A percentile compares a stretch with the other conserved stretches of the same genome.
Conservation (phyloP, 495 filamentous ascomycete species). For the Aeminium ludgeri region DNA sequence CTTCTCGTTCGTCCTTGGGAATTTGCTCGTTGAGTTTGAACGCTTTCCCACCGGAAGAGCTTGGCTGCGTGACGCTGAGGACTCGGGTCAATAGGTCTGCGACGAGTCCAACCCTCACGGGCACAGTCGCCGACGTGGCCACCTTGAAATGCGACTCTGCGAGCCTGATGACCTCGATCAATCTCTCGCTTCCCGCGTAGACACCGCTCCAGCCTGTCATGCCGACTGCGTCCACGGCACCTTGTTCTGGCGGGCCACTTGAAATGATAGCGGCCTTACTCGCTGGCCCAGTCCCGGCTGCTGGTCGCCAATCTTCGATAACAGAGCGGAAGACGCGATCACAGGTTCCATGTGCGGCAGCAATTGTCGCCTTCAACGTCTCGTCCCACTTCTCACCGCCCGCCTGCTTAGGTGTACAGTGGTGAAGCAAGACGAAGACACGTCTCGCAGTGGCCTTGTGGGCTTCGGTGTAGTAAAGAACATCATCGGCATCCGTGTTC, state of each 20-base stretch:
- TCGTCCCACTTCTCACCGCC: conserved; percentile 57
- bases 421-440: conserved; percentile 50
- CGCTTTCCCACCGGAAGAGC: conserved; percentile 11
- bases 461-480: conserved; percentile 6
- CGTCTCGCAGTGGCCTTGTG: conserved; percentile 34
- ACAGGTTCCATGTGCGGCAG: conserved; percentile 45
- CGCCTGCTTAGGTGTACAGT: conserved; percentile 59
- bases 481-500: neutral
- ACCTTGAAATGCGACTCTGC: conserved; percentile 39
- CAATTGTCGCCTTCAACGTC: conserved; percentile 39
- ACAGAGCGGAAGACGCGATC: conserved; percentile 61
- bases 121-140: conserved; percentile 42
- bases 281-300: conserved; percentile 21
- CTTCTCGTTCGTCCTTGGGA: conserved; percentile 58
- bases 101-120: conserved; percentile 45
- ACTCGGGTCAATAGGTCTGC: conserved; percentile 50
- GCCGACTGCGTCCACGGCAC: conserved; percentile 31
- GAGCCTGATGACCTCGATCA: conserved; percentile 41
- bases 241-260: conserved; percentile 24
- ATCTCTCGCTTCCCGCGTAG: conserved; percentile 47
- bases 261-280: conserved; percentile 8
- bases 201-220: conserved; percentile 56
- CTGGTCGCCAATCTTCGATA: conserved; percentile 60
- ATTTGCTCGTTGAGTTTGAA: conserved; percentile 34
- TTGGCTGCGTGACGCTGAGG: conserved; percentile 46